Evolutionary conservation across 306 rosid genomes (phyloP), one percentile per base, ranked within the genome.

Genomic region (Crotalaria pallida): DNA sequence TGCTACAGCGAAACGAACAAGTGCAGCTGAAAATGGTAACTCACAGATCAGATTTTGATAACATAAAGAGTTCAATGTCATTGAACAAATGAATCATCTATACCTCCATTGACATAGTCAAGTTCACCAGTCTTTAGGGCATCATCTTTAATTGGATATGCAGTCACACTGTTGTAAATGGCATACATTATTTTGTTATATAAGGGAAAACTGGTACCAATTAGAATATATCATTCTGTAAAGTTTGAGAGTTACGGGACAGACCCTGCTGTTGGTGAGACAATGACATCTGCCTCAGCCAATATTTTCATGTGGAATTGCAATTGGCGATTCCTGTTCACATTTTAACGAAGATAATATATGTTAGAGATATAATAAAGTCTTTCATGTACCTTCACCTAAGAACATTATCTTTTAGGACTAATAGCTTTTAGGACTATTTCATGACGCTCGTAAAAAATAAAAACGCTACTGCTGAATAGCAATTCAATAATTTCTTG

Each of bases 41-140:
- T 63, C 58, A 65, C 69, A 10, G 8, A 21, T 73, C 15, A 70
- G 43, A 56, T 55, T 72, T 44, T 58, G n/a, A 17, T 57, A 43
- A 58, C 47, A 36, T 24, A 16, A 51, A 36, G 48, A 72, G 17
- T 16, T 58, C 55, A 43, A 29, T 38, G 17, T 34, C 16, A 57
- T 56, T 22, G n/a, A 41, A 26, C 60, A 60, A 29, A 79, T 64
- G 60, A 44, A 38, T 53, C 23, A 16, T 45, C 10, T 6, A 19
- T 82, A 93, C 98, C 98, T 88, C 97, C 98, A 76, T 93, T 93
- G 33, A 93, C 77, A 38, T 93, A 93, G 84, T 93, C 98, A 75
- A 93, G 98, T 77, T 93, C 98, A 31, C 98, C 98, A 1, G 97
- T 93, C 74, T 84, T 40, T 18, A 87, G 29, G 27, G 97, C 98